These are phyloP conservation scores for Trametes cinnabarina DNA, from an alignment of 768 basidiomycete species.

Conservation along the genomic window DNA sequence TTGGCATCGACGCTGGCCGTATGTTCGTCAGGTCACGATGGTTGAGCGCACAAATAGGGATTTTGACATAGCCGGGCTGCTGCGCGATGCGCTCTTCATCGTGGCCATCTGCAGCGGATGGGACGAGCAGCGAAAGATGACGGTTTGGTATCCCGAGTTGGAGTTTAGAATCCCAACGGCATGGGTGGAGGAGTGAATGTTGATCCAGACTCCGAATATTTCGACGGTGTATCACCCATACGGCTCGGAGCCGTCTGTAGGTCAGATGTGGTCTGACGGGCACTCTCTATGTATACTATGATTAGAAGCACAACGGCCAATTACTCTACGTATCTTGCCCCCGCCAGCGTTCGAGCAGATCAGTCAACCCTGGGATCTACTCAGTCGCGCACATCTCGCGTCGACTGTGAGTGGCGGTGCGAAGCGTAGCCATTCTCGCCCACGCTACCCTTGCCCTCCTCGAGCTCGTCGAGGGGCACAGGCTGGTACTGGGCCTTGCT, in stretches of 20 bases:
- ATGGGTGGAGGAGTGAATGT: not conserved
- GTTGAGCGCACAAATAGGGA: no score
- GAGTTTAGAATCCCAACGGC: no score
- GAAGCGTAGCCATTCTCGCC: not conserved
- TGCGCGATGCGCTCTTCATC: no score
- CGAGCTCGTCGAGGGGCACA: conserved; percentile 62
- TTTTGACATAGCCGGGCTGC: no score
- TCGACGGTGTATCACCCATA: not conserved
- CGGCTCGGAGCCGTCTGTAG: no score
- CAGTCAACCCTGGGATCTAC: not conserved
- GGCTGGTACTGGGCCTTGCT: conserved; percentile 70
- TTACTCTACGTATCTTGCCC: not conserved
- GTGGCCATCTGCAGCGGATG: no score
- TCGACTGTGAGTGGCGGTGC: conserved; percentile 8
- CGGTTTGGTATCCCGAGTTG: no score
- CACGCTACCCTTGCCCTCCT: conserved; percentile 40
- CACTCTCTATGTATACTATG: not conserved
- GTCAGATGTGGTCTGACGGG: no score
- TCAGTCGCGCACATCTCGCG: conserved; percentile 11
- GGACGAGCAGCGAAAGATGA: no score
- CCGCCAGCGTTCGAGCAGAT: not conserved
- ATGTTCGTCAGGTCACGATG: no score
- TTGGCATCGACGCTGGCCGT: no score
- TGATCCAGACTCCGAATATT: not conserved
- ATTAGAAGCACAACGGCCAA: not conserved